Conservation (phyloP, 2,329 filamentous ascomycete species). For the Aphanocladium album region DNA sequence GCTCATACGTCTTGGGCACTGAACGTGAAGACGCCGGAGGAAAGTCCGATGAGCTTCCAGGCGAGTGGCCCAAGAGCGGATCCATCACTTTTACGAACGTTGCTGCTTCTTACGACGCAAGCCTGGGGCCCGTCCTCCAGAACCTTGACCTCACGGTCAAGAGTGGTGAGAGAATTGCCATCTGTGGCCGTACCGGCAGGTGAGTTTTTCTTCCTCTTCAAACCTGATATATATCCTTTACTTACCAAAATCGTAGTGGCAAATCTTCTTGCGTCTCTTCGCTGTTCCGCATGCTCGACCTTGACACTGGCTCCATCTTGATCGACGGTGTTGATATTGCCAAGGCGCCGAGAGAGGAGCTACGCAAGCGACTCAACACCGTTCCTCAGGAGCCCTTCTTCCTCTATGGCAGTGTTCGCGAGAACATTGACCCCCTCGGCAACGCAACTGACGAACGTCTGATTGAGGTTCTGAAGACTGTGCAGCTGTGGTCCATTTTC, state of each 20-base stretch:
- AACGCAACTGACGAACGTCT: constrained; percentile 35
- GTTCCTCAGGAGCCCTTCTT: constrained; percentile 50
- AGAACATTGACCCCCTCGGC: constrained; percentile 42
- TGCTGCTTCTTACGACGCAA: constrained; percentile 26
- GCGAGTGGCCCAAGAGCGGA: constrained; percentile 25
- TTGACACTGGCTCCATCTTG: constrained; percentile 35
- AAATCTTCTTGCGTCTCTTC: constrained; percentile 35
- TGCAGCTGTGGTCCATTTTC: constrained; percentile 38
- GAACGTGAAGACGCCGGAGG: constrained; percentile 19
- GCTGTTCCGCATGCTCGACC: constrained; percentile 43
- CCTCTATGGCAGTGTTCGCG: constrained; percentile 41
- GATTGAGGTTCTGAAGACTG: constrained; percentile 37
- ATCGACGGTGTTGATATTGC: constrained; percentile 40
- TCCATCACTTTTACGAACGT: constrained; percentile 23
- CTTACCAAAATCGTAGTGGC: constrained; percentile 23
- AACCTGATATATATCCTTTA: not conserved
- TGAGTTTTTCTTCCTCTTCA: constrained; percentile 7
- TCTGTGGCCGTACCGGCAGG: constrained; percentile 41
- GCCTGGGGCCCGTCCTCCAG: constrained; percentile 22
- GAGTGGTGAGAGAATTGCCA: constrained; percentile 32
- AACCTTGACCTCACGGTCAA: constrained; percentile 26
- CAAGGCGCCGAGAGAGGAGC: constrained; percentile 18
- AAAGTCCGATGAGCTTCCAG: constrained; percentile 17
- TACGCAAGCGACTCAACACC: constrained; percentile 32
- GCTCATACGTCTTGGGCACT: constrained; percentile 20